Conservation (phyloP, 176 grass and related monocot genomes). For the Avena insularis region DNA sequence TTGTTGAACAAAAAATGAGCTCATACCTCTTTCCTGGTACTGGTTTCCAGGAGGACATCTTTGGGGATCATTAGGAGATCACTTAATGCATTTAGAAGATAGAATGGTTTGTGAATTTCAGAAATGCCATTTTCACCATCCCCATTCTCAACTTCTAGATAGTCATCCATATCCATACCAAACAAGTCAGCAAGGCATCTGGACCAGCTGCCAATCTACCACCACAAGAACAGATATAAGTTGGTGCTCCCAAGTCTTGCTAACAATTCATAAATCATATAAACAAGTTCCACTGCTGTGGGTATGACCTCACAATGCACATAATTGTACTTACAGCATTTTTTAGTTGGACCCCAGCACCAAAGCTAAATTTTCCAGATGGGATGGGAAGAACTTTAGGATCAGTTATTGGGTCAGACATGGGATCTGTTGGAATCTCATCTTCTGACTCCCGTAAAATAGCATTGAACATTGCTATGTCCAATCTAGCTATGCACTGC, state of each 20-base stretch:
- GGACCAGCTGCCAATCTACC: slow-evolving; percentile 96
- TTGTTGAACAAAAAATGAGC: background rate
- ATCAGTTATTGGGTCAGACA: slow-evolving; percentile 88
- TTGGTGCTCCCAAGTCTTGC: background rate
- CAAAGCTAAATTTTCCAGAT: slow-evolving; percentile 86
- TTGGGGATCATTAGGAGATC: slow-evolving; percentile 99
- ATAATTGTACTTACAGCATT: slow-evolving; percentile 80
- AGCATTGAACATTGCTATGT: slow-evolving; percentile 99
- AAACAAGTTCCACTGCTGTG: background rate
- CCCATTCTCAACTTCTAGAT: slow-evolving; percentile 46
- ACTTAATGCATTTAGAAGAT: slow-evolving; percentile 92
- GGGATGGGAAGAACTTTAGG: slow-evolving; percentile 85
- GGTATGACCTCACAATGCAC: slow-evolving; percentile 25
- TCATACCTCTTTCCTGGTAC: slow-evolving; percentile 78
- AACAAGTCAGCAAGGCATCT: slow-evolving; percentile 85
- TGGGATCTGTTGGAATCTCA: slow-evolving; percentile 82
- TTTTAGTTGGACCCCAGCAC: slow-evolving; percentile 97
- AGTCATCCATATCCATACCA: slow-evolving; percentile 87
- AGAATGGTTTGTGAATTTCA: slow-evolving; percentile 64
- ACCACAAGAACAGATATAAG: slow-evolving; percentile 19
- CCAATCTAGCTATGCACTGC: slow-evolving; percentile 86
- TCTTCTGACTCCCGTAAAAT: slow-evolving; percentile 92
- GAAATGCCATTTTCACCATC: slow-evolving; percentile 53
- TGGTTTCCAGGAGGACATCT: slow-evolving; percentile 85
- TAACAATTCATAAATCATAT: slow-evolving; percentile 4